Evolutionary conservation across 352 stramenopile species (phyloP).

Genomic region (Pythium scleroteichum): DNA sequence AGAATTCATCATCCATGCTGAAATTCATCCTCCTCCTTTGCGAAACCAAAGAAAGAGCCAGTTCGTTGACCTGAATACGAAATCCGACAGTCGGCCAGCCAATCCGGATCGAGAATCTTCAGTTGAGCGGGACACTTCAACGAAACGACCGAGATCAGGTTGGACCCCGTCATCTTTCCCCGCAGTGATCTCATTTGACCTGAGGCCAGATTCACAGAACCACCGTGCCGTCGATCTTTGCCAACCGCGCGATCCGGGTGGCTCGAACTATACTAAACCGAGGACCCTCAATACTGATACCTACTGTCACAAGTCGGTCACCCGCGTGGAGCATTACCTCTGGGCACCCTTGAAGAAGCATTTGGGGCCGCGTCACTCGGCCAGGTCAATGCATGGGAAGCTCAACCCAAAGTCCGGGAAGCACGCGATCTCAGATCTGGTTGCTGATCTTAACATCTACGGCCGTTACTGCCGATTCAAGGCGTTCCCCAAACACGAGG

Average conservation of each 20-base stretch:
- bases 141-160: not conserved
- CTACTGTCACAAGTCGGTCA: no score
- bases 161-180: slow-evolving; percentile 1
- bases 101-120: not conserved
- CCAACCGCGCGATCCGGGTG: not conserved
- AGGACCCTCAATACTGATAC: no score
- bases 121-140: slow-evolving; percentile 1
- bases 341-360: not conserved
- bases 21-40: not conserved
- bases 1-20: not conserved
- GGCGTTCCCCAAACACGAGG: no score
- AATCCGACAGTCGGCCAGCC: not conserved
- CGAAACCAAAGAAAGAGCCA: slow-evolving; percentile 1
- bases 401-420: not conserved
- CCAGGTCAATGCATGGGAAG: not conserved
- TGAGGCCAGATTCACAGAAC: not conserved
- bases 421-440: not conserved
- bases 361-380: not conserved
- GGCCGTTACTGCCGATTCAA: not conserved
- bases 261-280: no score
- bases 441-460: not conserved
- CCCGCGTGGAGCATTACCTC: no score
- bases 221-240: not conserved
- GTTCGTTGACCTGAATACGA: not conserved
- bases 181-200: slow-evolving; percentile 12